Evolutionary conservation across 2,329 filamentous ascomycete species (phyloP), one percentile per base, ranked within the genome.

Genomic region (Aspergillus luchuensis): DNA sequence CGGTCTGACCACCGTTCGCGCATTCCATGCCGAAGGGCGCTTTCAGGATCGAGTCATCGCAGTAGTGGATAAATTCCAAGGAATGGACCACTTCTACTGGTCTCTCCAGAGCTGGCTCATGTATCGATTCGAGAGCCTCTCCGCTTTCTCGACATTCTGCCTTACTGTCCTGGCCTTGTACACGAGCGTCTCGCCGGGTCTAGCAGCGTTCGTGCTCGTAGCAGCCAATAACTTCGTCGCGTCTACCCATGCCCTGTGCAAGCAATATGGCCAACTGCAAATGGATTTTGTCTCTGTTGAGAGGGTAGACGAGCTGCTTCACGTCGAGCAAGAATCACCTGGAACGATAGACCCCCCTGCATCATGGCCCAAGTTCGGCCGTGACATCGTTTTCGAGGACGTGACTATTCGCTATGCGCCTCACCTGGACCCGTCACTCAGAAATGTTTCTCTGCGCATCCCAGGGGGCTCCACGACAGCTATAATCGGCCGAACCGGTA

Each of bases 71-170:
- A 87, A 88, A 17, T 97, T 97, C 72, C 93, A 97, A 74, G 92
- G 92, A 72, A 95, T 96, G 84, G 93, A 97, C 69, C 93, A 97
- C 74, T 96, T 97, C 78, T 97, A 96, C 78, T 97, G 92, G 90
- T 91, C 88, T 60, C 82, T 96, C 47, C 91, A 96, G 66, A 87
- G 87, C 7, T 97, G 92, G 92, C 82, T 97, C 2, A 88, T 88
- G 72, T 92, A 90, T 69, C 87, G 92, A 11, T 94, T 95, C 58
- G 89, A 91, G 67, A 76, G 81, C 8, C 77, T 93, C 5, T 91
- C 91, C 0, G 90, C 89, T 0, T 72, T 85, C 3, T 91, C 91
- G 7, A 92, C 90, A 0, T 90, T 94, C 60, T 77, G 87, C 0
- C 79, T 97, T 55, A 91, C 91, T 1, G 74, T 89, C 1, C 84